Percentiles rank a stretch among this genome's conserved stretches.
Conservation (phyloP, 2,329 filamentous ascomycete species). For the Ophiostoma populinum region DNA sequence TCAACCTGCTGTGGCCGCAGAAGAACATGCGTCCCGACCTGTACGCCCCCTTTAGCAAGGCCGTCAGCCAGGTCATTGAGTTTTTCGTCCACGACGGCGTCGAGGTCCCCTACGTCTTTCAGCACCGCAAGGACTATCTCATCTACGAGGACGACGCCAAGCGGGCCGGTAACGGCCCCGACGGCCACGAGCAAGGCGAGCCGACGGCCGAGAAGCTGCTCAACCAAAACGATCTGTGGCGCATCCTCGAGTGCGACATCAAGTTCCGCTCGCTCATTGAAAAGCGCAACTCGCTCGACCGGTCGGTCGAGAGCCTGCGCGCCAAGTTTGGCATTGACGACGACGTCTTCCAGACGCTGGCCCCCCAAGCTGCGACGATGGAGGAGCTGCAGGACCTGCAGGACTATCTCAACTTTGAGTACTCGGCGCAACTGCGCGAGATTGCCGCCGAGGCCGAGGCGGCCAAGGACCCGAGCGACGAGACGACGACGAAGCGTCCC, state of each 20-base stretch:
- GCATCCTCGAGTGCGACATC: conserved; percentile 83
- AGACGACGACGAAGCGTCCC: conserved; percentile 62
- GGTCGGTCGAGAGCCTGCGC: conserved; percentile 58
- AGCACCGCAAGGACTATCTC: conserved; percentile 93
- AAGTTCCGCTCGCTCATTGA: conserved; percentile 89
- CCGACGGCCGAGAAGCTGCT: conserved; percentile 74
- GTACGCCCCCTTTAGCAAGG: conserved; percentile 67
- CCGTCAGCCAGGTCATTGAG: conserved; percentile 80
- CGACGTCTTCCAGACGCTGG: conserved; percentile 59
- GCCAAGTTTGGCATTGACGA: conserved; percentile 29
- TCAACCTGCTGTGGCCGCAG: conserved; percentile 74
- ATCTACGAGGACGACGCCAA: conserved; percentile 66
- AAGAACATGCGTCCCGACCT: conserved; percentile 60
- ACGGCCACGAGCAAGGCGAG: conserved; percentile 48
- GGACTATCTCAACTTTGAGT: conserved; percentile 92
- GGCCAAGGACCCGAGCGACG: conserved; percentile 30
- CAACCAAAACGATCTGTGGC: conserved; percentile 86
- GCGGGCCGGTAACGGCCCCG: conserved; percentile 50
- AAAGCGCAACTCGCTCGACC: conserved; percentile 73
- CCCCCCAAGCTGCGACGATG: conserved; percentile 65
- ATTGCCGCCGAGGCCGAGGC: conserved; percentile 27
- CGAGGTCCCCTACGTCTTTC: conserved; percentile 94
- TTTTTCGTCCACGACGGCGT: conserved; percentile 91
- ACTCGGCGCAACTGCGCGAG: conserved; percentile 69
- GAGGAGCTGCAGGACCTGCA: conserved; percentile 94